Percentiles rank a stretch among this genome's conserved stretches.
Evolutionary conservation across 1,284 basidiomycete species (phyloP).

Genomic region (Boletus smithii): DNA sequence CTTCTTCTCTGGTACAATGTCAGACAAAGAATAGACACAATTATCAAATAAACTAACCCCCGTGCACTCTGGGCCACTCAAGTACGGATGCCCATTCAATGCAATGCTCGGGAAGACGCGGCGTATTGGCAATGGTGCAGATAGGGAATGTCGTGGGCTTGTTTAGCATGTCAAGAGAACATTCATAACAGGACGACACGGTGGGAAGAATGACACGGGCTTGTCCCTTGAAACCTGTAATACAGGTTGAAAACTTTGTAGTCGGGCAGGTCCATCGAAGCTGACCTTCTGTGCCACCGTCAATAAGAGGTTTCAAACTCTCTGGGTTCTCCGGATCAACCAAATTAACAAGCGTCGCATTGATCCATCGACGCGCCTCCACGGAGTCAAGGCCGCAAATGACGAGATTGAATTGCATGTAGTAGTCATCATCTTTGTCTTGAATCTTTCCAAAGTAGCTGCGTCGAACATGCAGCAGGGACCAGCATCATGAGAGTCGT

Average conservation of each 20-base stretch:
- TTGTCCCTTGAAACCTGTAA: slow-evolving; percentile 94
- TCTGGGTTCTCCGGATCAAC: slow-evolving; percentile 90
- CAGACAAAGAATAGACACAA: slow-evolving; percentile 3
- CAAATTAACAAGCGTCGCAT: slow-evolving; percentile 92
- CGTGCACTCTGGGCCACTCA: slow-evolving; percentile 93
- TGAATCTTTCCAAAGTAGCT: slow-evolving; percentile 98
- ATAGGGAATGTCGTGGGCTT: slow-evolving; percentile 97
- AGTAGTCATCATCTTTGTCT: slow-evolving; percentile 95
- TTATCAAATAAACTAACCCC: slow-evolving; percentile 50
- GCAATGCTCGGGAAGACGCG: slow-evolving; percentile 96
- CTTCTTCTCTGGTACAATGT: slow-evolving; percentile 70
- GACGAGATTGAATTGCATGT: slow-evolving; percentile 94
- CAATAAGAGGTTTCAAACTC: slow-evolving; percentile 96
- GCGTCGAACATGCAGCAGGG: slow-evolving; percentile 18
- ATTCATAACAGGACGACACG: slow-evolving; percentile 96
- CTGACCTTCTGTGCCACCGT: slow-evolving; percentile 96
- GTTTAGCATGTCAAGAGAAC: slow-evolving; percentile 96
- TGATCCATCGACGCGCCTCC: slow-evolving; percentile 97
- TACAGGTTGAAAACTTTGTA: slow-evolving; percentile 1
- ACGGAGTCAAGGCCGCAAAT: slow-evolving; percentile 99
- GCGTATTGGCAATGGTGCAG: slow-evolving; percentile 99
- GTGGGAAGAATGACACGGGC: slow-evolving; percentile 96
- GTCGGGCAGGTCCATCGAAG: neutral
- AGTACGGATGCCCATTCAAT: slow-evolving; percentile 99
- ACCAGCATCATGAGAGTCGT: neutral